These are phyloP conservation scores for Pleurotus platypus DNA, from an alignment of 768 basidiomycete genomes.

Conservation along the genomic window DNA sequence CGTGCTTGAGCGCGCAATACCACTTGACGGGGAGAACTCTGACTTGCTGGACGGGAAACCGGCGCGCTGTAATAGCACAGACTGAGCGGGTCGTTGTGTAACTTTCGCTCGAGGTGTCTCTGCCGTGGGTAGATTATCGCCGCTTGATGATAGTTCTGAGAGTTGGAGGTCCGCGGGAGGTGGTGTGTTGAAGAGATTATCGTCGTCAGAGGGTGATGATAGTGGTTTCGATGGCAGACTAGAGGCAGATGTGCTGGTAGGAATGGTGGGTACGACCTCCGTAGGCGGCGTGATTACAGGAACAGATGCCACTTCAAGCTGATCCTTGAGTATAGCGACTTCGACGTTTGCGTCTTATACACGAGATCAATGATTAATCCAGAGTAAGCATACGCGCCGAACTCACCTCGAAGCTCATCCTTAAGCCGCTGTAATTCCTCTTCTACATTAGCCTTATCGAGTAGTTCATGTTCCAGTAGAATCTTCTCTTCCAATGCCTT, in stretches of 20 bases:
- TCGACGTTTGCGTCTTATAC: constrained; percentile 78
- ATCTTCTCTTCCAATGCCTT: constrained; percentile 95
- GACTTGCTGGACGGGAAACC: constrained; percentile 44
- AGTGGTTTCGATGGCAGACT: constrained; percentile 28
- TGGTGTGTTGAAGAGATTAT: constrained; percentile 55
- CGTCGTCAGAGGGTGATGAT: constrained; percentile 36
- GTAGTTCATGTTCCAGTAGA: constrained; percentile 89
- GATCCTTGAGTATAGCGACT: constrained; percentile 78
- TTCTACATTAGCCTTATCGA: constrained; percentile 86
- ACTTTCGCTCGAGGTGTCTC: constrained; percentile 35
- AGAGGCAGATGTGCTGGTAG: constrained; percentile 24
- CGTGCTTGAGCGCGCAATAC: constrained; percentile 54
- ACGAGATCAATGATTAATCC: constrained; percentile 12
- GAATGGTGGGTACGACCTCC: constrained; percentile 21
- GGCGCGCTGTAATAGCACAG: constrained; percentile 47
- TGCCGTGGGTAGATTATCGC: constrained; percentile 34
- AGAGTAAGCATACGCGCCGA: background rate
- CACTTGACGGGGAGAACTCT: constrained; percentile 36
- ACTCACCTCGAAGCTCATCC: constrained; percentile 87
- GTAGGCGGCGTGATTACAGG: constrained; percentile 21
- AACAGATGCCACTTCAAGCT: constrained; percentile 41
- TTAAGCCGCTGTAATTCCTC: constrained; percentile 88
- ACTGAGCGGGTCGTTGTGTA: constrained; percentile 35
- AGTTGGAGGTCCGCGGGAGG: constrained; percentile 60
- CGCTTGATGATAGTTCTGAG: constrained; percentile 47